Evolutionary conservation across 768 basidiomycete genomes (phyloP).

Genomic region (Mycena galopus): DNA sequence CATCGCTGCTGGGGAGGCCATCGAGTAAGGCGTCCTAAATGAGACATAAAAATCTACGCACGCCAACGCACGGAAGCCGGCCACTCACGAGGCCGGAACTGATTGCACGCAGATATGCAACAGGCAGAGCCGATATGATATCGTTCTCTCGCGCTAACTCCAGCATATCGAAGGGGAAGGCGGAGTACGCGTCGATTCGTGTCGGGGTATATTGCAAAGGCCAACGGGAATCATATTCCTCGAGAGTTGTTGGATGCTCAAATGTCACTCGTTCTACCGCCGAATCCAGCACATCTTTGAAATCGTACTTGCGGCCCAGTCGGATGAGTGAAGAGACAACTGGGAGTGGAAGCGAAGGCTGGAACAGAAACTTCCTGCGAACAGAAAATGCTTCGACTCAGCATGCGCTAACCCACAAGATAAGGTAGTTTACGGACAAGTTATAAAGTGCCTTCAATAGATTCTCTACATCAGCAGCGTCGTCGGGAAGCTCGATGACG

Average conservation of each 20-base stretch:
- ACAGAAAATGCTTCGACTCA: too few species aligned
- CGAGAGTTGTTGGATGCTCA: background rate
- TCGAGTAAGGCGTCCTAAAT: background rate
- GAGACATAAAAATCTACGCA: background rate
- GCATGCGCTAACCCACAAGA: too few species aligned
- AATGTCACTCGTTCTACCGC: background rate
- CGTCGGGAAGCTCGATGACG: background rate
- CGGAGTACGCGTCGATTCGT: background rate
- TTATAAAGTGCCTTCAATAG: background rate
- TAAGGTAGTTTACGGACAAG: background rate
- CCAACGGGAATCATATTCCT: background rate
- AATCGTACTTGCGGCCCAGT: background rate
- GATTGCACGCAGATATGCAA: background rate
- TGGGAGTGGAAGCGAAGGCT: background rate
- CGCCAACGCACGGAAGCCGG: background rate
- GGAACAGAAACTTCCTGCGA: background rate
- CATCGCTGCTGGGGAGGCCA: background rate
- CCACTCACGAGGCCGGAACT: background rate
- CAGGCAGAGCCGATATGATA: background rate
- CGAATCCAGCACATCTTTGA: background rate
- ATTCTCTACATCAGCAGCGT: background rate
- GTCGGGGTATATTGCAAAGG: too few species aligned
- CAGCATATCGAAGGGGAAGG: background rate
- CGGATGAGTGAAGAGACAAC: background rate
- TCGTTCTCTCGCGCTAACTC: background rate